Evolutionary conservation across 148 eudicot species (phyloP), one percentile per base, ranked within the genome.

Genomic region (Vaccinium myrtillus): DNA sequence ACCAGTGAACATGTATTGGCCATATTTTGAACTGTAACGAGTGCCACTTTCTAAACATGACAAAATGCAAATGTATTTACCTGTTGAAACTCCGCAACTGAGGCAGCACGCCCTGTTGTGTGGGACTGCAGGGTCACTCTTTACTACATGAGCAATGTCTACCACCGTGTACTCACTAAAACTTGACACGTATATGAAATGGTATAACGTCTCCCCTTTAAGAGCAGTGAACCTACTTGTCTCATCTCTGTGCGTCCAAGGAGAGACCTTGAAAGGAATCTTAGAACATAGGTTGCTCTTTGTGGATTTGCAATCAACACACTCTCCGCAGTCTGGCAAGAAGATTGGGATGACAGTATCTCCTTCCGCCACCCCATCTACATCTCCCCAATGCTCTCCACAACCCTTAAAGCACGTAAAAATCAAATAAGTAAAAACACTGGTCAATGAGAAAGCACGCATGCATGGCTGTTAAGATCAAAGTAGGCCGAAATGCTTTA

Each of bases 61-160:
- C 36, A 53, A 49, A n/a, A 61, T 58, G 77, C 36, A 13, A 61
- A 32, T 13, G 0, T 67, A 67, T 67, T 46, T 89, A 97, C 99
- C 99, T 23, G 99, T 97, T 48, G 98, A 93, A 53, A 94, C 90
- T 36, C 99, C 99, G 49, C 99, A 97, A 54, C 98, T 91, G 15
- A 97, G 90, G 85, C 95, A 98, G 86, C 99, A 97, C 1, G 98
- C 99, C 85, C 91, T 88, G 65, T 94, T 91, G 13, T 96, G 94
- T 0, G 99, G 96, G 43, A 94, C 83, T 14, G 83, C 82, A 30
- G 94, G 87, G 74, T 97, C 94, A 69, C 94, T 51, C 86, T 95
- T 97, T 67, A 89, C 86, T 4, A 95, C 21, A 84, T 94, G 91
- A 36, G 87, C 93, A 84, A 89, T 78, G 78, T 97, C 95, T 0